Conservation (phyloP, 2,329 filamentous ascomycete genomes). For the Chaetomium strumarium region DNA sequence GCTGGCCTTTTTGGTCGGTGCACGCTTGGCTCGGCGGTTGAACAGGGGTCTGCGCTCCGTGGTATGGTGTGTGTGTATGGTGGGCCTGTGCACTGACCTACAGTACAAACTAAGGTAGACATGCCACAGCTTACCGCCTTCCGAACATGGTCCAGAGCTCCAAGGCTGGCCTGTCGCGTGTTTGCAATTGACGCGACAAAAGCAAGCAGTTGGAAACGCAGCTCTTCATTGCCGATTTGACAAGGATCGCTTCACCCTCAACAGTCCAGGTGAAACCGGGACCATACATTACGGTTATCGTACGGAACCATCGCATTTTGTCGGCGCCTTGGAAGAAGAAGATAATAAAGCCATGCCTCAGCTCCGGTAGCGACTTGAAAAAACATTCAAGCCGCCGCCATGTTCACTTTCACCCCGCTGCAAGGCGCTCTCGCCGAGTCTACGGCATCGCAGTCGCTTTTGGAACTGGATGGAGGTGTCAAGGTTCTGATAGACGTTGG, state of each 20-base stretch:
- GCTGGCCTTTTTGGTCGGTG: conserved; percentile 24
- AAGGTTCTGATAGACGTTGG: conserved; percentile 93
- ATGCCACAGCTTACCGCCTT: not conserved
- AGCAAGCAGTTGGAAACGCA: not conserved
- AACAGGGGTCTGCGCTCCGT: conserved; percentile 7
- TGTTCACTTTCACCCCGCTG: conserved; percentile 95
- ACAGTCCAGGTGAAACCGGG: too few species aligned
- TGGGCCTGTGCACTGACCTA: not conserved
- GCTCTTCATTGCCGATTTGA: not conserved
- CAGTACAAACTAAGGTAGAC: not conserved
- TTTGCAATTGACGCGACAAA: not conserved
- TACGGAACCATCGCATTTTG: too few species aligned
- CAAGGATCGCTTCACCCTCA: not conserved
- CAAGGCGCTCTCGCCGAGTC: conserved; percentile 87
- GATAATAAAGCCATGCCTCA: not conserved
- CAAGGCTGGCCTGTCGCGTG: not conserved
- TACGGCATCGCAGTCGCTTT: conserved; percentile 83
- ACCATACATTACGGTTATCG: too few species aligned
- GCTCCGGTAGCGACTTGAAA: conserved; percentile 10
- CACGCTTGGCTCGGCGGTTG: not conserved
- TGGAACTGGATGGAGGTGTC: conserved; percentile 94
- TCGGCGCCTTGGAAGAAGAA: not conserved
- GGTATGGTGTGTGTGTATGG: too few species aligned
- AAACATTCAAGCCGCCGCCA: conserved; percentile 36
- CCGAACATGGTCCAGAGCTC: not conserved